These are phyloP conservation scores for Leishmania lainsoni DNA, from an alignment of 208 protist species.

Conservation along the genomic window DNA sequence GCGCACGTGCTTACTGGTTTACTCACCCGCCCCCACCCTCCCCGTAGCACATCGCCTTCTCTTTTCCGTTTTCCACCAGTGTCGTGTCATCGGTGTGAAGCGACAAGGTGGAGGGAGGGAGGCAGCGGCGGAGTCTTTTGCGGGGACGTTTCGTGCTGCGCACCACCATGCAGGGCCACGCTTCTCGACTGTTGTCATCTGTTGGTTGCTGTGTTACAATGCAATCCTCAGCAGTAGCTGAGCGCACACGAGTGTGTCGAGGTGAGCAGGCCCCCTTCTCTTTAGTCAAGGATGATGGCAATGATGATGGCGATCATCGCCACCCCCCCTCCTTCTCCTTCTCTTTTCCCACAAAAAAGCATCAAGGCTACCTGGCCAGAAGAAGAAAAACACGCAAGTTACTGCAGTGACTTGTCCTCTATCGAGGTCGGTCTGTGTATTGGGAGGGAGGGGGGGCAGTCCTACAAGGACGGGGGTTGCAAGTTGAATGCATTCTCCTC, in stretches of 20 bases:
- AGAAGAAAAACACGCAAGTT: not conserved
- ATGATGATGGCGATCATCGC: not conserved
- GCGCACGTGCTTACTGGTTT: not conserved
- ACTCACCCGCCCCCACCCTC: not conserved
- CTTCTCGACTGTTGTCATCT: not conserved
- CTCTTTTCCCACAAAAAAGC: not conserved
- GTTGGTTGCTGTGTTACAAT: slow-evolving; percentile 16
- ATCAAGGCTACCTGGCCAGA: not conserved
- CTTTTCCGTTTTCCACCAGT: not conserved
- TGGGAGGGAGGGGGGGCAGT: not conserved
- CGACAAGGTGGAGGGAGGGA: not conserved
- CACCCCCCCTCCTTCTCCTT: no score
- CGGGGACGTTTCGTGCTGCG: not conserved
- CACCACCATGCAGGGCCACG: not conserved
- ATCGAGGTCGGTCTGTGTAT: not conserved
- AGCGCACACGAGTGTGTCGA: slow-evolving; percentile 5
- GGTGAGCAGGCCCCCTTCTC: not conserved
- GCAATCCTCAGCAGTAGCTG: not conserved
- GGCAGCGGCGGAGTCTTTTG: not conserved
- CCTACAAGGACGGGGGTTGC: not conserved
- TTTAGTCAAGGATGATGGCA: not conserved
- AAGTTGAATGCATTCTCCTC: not conserved
- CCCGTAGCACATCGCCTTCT: not conserved
- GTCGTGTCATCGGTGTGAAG: not conserved
- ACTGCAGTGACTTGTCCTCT: not conserved